phyloP scores from a whole-genome alignment of 1,284 basidiomycete species.

The Sporisorium iseilematis-ciliati region DNA sequence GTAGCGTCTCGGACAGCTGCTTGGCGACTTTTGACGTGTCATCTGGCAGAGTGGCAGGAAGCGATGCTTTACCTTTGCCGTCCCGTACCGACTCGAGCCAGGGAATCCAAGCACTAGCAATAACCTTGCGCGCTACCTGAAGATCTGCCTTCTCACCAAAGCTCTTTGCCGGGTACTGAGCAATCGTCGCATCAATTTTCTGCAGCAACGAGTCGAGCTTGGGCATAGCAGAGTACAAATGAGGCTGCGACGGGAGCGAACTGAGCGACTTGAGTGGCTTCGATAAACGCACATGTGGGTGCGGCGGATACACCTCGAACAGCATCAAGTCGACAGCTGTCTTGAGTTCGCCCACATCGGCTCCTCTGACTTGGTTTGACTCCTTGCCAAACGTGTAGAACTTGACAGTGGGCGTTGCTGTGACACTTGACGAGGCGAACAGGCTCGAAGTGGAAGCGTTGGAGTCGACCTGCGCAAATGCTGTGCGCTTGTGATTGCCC shows the following conservation, averaged over 20 bases:
- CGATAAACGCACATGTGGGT: slow-evolving; percentile 78
- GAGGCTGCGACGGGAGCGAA: slow-evolving; percentile 74
- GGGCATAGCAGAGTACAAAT: slow-evolving; percentile 80
- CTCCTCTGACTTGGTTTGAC: slow-evolving; percentile 78
- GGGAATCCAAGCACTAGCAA: slow-evolving; percentile 71
- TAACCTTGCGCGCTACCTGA: slow-evolving; percentile 70
- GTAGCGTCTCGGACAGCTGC: slow-evolving; percentile 70
- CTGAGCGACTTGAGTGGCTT: slow-evolving; percentile 76
- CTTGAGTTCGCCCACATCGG: slow-evolving; percentile 77
- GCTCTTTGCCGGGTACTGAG: slow-evolving; percentile 70
- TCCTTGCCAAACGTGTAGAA: slow-evolving; percentile 73
- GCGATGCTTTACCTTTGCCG: slow-evolving; percentile 3
- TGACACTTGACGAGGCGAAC: slow-evolving; percentile 72
- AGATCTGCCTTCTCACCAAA: slow-evolving; percentile 57
- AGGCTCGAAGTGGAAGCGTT: slow-evolving; percentile 46
- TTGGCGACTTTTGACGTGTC: slow-evolving; percentile 11
- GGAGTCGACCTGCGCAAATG: slow-evolving; percentile 67
- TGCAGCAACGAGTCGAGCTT: slow-evolving; percentile 76
- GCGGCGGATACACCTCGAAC: slow-evolving; percentile 78
- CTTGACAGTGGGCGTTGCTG: slow-evolving; percentile 86
- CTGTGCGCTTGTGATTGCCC: slow-evolving; percentile 41
- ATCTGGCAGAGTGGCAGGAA: slow-evolving; percentile 3
- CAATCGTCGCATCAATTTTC: slow-evolving; percentile 78
- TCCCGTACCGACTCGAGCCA: slow-evolving; percentile 35
- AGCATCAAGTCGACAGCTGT: slow-evolving; percentile 80